Evolutionary conservation across 163 green algal species (phyloP).

Genomic region (Chlamydomonas reinhardtii): DNA sequence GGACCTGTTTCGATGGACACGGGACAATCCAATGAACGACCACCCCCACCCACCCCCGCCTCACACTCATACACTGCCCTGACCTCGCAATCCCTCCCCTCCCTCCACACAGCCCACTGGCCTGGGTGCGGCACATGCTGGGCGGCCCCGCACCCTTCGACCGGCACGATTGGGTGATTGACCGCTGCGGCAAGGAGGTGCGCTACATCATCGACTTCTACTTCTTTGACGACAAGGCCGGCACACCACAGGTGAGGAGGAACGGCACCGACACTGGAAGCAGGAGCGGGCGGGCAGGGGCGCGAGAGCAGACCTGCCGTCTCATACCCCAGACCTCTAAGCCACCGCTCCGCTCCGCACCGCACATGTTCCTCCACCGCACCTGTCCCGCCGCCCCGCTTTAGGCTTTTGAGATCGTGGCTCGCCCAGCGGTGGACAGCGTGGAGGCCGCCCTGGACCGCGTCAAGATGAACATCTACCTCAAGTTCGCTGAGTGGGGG

Average conservation of each 20-base stretch:
- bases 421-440: slow-evolving; percentile 90
- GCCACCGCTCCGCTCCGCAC: no score
- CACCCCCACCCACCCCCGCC: no score
- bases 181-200: slow-evolving; percentile 87
- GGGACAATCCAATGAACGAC: no score
- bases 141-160: slow-evolving; percentile 91
- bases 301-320: no score
- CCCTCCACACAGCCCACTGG: slow-evolving; percentile 75
- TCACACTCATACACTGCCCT: no score
- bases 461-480: slow-evolving; percentile 94
- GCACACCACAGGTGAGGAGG: slow-evolving; percentile 82
- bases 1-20: no score
- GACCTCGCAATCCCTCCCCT: no score
- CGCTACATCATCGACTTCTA: slow-evolving; percentile 99
- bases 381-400: not conserved
- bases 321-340: no score
- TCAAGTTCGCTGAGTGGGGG: slow-evolving; percentile 85
- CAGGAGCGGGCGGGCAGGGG: no score
- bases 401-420: slow-evolving; percentile 90
- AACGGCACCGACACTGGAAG: no score
- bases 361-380: not conserved
- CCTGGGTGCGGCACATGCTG: slow-evolving; percentile 77
- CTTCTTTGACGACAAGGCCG: slow-evolving; percentile 94
- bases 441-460: slow-evolving; percentile 82
- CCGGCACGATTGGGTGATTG: slow-evolving; percentile 96